Conservation (phyloP, 2,329 filamentous ascomycete genomes). For the Beauveria australis region DNA sequence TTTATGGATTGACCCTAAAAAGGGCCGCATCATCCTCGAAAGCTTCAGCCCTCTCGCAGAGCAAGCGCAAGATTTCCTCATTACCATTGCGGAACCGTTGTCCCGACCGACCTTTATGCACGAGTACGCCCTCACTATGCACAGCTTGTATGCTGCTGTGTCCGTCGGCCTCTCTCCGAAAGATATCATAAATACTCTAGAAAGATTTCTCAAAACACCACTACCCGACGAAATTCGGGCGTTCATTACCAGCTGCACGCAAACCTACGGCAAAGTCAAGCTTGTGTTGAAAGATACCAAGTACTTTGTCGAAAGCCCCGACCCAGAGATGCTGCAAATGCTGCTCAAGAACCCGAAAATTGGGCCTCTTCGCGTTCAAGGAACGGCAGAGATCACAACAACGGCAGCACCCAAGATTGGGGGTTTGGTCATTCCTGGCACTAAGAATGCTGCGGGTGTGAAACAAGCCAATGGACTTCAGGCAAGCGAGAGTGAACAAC, state of each 20-base stretch:
- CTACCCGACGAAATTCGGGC: constrained; percentile 71
- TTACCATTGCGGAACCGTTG: constrained; percentile 81
- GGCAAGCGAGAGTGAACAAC: constrained; percentile 32
- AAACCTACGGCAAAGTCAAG: constrained; percentile 92
- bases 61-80: constrained; percentile 80
- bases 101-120: constrained; percentile 79
- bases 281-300: constrained; percentile 90
- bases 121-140: constrained; percentile 77
- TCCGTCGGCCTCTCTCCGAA: constrained; percentile 84
- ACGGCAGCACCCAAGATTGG: constrained; percentile 79
- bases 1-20: constrained; percentile 76
- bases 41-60: constrained; percentile 75
- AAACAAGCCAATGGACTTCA: constrained; percentile 53
- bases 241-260: constrained; percentile 73
- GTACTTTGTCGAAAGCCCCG: constrained; percentile 88
- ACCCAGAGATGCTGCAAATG: constrained; percentile 76
- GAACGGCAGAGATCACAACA: constrained; percentile 63
- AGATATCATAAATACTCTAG: constrained; percentile 84
- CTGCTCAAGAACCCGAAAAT: constrained; percentile 82
- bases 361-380: constrained; percentile 68
- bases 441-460: constrained; percentile 83
- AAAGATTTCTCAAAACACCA: constrained; percentile 81
- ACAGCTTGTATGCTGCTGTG: constrained; percentile 84
- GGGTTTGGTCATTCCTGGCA: constrained; percentile 85
- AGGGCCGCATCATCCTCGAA: constrained; percentile 79